A percentile compares a stretch with the other conserved stretches of the same genome.
These are phyloP conservation scores for Monosporozyma aquatica DNA, from an alignment of 805 yeast species.

Conservation along the genomic window DNA sequence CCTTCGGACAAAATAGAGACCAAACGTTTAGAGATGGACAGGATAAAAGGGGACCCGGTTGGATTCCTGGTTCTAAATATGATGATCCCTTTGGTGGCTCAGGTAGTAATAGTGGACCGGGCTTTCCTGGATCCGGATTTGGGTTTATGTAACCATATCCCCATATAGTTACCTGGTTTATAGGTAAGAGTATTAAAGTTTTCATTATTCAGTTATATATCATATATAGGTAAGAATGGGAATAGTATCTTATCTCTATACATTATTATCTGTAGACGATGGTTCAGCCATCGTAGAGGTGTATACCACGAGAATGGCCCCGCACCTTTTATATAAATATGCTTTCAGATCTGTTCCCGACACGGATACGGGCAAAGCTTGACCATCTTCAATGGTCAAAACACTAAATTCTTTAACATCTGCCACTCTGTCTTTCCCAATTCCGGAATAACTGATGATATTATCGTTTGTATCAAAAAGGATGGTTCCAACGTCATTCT, in stretches of 20 bases:
- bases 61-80: slow-evolving; percentile 28
- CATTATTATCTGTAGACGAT: neutral
- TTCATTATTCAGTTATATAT: too few relatives aligned
- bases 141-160: slow-evolving; percentile 7
- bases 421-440: slow-evolving; percentile 21
- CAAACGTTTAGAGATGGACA: slow-evolving; percentile 7
- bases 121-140: slow-evolving; percentile 5
- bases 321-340: slow-evolving; percentile 21
- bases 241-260: too few relatives aligned
- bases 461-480: slow-evolving; percentile 27
- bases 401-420: slow-evolving; percentile 21
- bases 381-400: slow-evolving; percentile 20
- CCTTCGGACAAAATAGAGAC: slow-evolving; percentile 14
- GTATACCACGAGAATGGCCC: slow-evolving; percentile 23
- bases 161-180: too few relatives aligned
- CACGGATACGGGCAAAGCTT: slow-evolving; percentile 16
- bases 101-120: slow-evolving; percentile 9
- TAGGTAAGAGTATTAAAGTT: too few relatives aligned
- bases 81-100: slow-evolving; percentile 25
- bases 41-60: slow-evolving; percentile 19
- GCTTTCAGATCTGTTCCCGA: neutral
- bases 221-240: too few relatives aligned
- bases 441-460: slow-evolving; percentile 25
- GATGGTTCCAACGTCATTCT: slow-evolving; percentile 19
- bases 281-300: neutral